Evolutionary conservation across 2,329 filamentous ascomycete species (phyloP), one percentile per base, ranked within the genome.

Genomic region (Venturia asperata): DNA sequence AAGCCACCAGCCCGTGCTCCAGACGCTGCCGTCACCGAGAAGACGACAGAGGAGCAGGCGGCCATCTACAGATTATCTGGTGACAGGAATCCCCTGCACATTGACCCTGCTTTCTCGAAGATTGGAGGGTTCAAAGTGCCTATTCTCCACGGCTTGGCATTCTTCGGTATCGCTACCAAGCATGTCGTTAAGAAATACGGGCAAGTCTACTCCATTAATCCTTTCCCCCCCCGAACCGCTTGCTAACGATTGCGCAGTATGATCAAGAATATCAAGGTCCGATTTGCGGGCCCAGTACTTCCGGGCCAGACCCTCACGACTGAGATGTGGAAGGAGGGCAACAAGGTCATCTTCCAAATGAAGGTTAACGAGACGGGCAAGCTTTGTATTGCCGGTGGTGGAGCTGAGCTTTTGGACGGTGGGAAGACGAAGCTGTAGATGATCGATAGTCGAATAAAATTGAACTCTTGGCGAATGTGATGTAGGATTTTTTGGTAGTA

Each of bases 71-170:
- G 94, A 47, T 82, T 99, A 64, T 94, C 90, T 71, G 94, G 94
- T 62, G 94, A 99, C 78, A 88, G 93, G 74, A 97, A 99, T 81
- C 94, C 94, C 17, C 86, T 99, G 1, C 94, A 99, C 80, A 89
- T 99, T 68, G 94, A 99, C 77, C 94, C 94, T 1, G 84, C 86
- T 62, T 97, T 99, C 78, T 91, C 91, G 79, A 94, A 94, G 81
- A 87, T 96, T 71, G 94, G 93, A 67, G 94, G 94, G 67, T 99
- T 99, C 86, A 89, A 94, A 79, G 85, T 82, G 37, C 94, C 94
- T 15, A 99, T 99, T 74, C 82, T 99, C 64, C 94, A 99, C 80
- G 94, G 94, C n/a, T 85, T 99, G 45, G 96, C 92, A 84, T 94
- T 87, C 75, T 93, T 99, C 72, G 94, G 94, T 70, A 86, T 97